These are phyloP conservation scores for Tricholoma bakamatsutake DNA, from an alignment of 768 basidiomycete species.

Conservation along the genomic window DNA sequence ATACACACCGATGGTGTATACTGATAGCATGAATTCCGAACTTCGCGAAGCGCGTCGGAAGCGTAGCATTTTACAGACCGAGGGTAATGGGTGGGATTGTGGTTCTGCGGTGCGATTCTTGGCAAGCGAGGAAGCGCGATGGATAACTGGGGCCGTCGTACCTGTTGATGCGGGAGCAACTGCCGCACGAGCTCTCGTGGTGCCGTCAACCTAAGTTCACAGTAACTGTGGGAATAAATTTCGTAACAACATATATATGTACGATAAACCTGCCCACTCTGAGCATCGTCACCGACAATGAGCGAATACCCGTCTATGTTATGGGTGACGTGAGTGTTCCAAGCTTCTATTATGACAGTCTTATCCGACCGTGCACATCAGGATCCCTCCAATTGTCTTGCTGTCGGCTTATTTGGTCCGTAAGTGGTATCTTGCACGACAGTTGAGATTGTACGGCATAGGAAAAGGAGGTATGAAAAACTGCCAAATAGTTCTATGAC, in stretches of 20 bases:
- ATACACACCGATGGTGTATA: slow-evolving; percentile 37
- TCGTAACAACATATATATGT: neutral
- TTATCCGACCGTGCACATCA: slow-evolving; percentile 13
- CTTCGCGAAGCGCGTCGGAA: slow-evolving; percentile 31
- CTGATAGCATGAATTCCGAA: slow-evolving; percentile 24
- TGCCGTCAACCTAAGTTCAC: neutral
- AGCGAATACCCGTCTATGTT: slow-evolving; percentile 34
- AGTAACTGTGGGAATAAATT: neutral
- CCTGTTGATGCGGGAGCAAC: slow-evolving; percentile 38
- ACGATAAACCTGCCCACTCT: neutral
- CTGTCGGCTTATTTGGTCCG: slow-evolving; percentile 41
- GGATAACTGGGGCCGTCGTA: slow-evolving; percentile 36
- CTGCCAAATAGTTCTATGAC: neutral
- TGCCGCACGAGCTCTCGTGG: slow-evolving; percentile 14
- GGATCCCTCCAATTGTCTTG: slow-evolving; percentile 39
- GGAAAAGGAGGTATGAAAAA: slow-evolving; percentile 45
- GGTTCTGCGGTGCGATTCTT: slow-evolving; percentile 35
- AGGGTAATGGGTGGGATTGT: slow-evolving; percentile 39
- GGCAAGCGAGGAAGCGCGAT: slow-evolving; percentile 36
- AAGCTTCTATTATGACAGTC: neutral
- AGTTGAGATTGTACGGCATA: slow-evolving; percentile 42
- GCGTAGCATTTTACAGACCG: slow-evolving; percentile 32
- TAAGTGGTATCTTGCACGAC: slow-evolving; percentile 44
- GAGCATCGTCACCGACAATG: slow-evolving; percentile 6
- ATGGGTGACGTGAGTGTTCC: slow-evolving; percentile 39